phyloP scores from a whole-genome alignment of 2,329 filamentous ascomycete species.

The Claviceps fusiformis region DNA sequence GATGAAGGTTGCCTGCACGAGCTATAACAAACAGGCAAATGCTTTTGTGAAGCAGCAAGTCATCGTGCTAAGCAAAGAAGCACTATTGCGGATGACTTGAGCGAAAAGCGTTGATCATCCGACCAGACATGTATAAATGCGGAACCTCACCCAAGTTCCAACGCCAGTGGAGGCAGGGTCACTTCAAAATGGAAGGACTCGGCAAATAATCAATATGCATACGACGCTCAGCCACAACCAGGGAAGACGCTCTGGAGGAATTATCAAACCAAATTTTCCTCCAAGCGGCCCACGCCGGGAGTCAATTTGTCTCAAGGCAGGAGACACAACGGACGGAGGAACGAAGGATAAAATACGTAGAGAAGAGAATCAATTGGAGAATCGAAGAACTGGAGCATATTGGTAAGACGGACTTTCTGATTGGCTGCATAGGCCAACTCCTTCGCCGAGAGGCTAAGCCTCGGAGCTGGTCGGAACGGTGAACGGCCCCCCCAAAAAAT shows the following conservation, averaged over 20 bases:
- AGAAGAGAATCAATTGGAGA: neutral
- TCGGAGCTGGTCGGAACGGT: conserved; percentile 30
- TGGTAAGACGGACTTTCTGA: conserved; percentile 20
- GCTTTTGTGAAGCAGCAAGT: neutral
- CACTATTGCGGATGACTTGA: neutral
- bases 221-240: neutral
- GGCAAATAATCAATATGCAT: neutral
- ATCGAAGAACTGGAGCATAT: conserved; percentile 1
- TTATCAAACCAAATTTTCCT: too few species aligned
- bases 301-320: too few species aligned
- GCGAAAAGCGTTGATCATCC: neutral
- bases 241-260: neutral
- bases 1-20: neutral
- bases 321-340: neutral
- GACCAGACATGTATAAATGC: neutral
- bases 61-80: neutral
- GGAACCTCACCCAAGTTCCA: neutral
- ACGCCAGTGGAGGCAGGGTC: neutral
- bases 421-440: conserved; percentile 16
- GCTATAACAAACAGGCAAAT: neutral
- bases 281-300: too few species aligned
- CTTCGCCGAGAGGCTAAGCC: conserved; percentile 11
- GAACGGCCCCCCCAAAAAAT: conserved; percentile 12
- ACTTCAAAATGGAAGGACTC: neutral
- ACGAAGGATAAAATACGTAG: neutral